A percentile compares a stretch with the other conserved stretches of the same genome.
These are phyloP conservation scores for Chlorella sp. DNA, from an alignment of 139 green algal species.

Conservation along the genomic window DNA sequence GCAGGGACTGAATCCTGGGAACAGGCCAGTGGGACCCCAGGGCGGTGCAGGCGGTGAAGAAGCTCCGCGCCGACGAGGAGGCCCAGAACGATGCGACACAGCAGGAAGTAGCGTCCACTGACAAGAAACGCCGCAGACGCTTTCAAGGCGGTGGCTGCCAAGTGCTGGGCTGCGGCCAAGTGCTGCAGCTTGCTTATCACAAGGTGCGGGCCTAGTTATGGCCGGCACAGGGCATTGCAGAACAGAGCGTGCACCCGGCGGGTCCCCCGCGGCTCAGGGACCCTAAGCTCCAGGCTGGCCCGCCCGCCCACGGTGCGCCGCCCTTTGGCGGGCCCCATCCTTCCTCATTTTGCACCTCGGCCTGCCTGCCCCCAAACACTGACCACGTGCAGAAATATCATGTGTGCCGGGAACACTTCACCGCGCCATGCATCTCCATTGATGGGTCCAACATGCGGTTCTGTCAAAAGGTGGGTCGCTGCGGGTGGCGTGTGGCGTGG, in stretches of 20 bases:
- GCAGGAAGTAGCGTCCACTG: no score
- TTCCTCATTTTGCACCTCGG: background rate
- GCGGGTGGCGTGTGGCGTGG: no score
- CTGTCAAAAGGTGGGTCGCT: background rate
- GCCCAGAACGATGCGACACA: no score
- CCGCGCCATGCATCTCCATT: background rate
- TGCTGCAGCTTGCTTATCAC: slow-evolving; percentile 1
- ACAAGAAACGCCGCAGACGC: background rate
- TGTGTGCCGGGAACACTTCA: background rate
- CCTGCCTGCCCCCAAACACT: background rate
- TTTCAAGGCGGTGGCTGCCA: background rate
- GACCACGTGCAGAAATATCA: background rate
- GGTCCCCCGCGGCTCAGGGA: no score
- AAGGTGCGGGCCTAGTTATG: background rate
- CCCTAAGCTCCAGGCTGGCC: background rate
- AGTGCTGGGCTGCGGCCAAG: background rate
- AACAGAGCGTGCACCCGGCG: no score
- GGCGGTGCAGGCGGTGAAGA: no score
- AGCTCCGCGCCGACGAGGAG: no score
- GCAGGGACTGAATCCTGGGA: no score
- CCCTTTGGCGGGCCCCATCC: background rate
- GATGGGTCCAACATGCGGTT: background rate
- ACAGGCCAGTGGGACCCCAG: no score
- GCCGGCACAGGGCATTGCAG: background rate
- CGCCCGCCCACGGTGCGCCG: background rate